phyloP scores from a whole-genome alignment of 768 basidiomycete species.

The Tephrocybe sp. region DNA sequence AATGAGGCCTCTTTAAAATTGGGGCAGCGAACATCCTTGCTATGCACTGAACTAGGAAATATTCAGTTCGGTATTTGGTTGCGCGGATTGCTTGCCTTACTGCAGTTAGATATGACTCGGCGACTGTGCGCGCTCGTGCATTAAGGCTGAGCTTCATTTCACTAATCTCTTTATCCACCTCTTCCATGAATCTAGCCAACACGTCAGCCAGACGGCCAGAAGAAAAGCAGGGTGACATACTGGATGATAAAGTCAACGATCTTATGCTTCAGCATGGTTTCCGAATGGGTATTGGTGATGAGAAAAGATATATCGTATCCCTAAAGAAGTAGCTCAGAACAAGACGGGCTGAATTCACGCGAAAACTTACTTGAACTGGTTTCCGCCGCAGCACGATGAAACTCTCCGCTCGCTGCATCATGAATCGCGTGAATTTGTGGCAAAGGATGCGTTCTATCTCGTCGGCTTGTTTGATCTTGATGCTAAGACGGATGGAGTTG shows the following conservation, averaged over 20 bases:
- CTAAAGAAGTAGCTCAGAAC: constrained; percentile 37
- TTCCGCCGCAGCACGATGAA: constrained; percentile 96
- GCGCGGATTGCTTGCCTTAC: constrained; percentile 44
- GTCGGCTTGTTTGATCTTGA: constrained; percentile 99
- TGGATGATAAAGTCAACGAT: constrained; percentile 99
- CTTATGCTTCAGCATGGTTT: constrained; percentile 99
- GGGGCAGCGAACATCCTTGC: neutral
- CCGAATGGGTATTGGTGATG: constrained; percentile 94
- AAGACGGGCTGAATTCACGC: neutral
- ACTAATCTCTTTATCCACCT: constrained; percentile 98
- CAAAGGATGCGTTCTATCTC: constrained; percentile 97
- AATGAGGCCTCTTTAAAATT: neutral
- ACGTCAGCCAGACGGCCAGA: constrained; percentile 8
- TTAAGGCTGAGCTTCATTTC: constrained; percentile 99
- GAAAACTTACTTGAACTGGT: constrained; percentile 71
- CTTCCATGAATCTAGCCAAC: constrained; percentile 86
- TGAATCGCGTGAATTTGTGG: constrained; percentile 97
- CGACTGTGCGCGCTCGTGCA: constrained; percentile 94
- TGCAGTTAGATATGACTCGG: constrained; percentile 93
- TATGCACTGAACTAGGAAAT: constrained; percentile 37
- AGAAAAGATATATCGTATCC: constrained; percentile 99
- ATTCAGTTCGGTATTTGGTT: constrained; percentile 4
- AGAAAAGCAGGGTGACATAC: constrained; percentile 41
- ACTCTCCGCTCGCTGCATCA: constrained; percentile 98
- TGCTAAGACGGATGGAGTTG: constrained; percentile 95